Conservation (phyloP, 2,329 filamentous ascomycete genomes). For the Delphinella strobiligena region DNA sequence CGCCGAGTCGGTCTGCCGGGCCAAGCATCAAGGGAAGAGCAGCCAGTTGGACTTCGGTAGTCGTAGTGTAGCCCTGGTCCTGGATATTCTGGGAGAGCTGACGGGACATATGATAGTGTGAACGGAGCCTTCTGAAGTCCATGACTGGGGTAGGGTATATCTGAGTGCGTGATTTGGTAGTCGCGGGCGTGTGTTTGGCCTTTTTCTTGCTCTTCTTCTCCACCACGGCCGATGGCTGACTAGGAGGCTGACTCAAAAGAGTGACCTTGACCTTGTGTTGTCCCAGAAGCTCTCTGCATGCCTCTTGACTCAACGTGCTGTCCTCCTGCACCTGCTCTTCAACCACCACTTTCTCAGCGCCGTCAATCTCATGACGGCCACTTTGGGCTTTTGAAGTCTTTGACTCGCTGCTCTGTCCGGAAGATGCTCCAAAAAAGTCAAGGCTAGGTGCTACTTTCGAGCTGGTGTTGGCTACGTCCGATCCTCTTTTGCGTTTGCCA, state of each 20-base stretch:
- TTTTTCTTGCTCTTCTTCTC: slow-evolving; percentile 30
- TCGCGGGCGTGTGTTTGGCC: slow-evolving; percentile 16
- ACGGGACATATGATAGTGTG: slow-evolving; percentile 59
- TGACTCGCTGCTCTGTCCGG: too few relatives aligned
- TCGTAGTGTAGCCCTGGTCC: slow-evolving; percentile 73
- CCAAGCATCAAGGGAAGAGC: slow-evolving; percentile 65
- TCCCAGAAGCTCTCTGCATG: slow-evolving; percentile 62
- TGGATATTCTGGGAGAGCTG: slow-evolving; percentile 66
- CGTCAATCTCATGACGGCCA: too few relatives aligned
- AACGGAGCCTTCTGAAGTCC: slow-evolving; percentile 61
- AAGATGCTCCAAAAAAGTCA: slow-evolving; percentile 29
- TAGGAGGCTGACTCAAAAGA: slow-evolving; percentile 41
- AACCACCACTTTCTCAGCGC: slow-evolving; percentile 3
- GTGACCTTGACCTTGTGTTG: slow-evolving; percentile 79
- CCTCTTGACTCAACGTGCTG: slow-evolving; percentile 47
- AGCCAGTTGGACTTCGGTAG: slow-evolving; percentile 88
- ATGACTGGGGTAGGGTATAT: slow-evolving; percentile 71
- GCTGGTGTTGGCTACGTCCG: slow-evolving; percentile 7
- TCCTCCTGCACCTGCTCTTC: slow-evolving; percentile 3
- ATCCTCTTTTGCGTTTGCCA: slow-evolving; percentile 31
- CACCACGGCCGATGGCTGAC: slow-evolving; percentile 11
- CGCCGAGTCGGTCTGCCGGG: not conserved
- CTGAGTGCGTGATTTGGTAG: slow-evolving; percentile 40
- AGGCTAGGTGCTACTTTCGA: slow-evolving; percentile 21
- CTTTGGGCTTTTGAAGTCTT: too few relatives aligned